Conservation (phyloP, 768 basidiomycete genomes). For the Lentinula raphanica region DNA sequence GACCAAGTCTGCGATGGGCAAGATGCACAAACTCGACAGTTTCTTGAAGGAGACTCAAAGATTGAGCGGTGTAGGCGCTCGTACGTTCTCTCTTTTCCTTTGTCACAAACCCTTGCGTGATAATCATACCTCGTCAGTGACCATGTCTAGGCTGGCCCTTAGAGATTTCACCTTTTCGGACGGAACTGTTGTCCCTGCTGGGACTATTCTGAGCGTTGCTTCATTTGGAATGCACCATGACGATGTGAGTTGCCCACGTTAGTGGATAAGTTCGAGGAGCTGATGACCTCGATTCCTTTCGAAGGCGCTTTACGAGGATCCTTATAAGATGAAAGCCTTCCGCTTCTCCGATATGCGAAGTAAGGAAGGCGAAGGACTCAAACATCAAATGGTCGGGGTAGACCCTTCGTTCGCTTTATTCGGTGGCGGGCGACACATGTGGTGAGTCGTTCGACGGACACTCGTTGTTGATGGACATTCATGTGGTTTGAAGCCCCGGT, state of each 20-base stretch:
- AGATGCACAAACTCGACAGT: conserved; percentile 39
- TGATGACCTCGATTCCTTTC: neutral
- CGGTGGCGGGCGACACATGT: conserved; percentile 15
- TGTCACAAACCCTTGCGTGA: neutral
- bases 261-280: too few relatives aligned
- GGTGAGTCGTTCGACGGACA: conserved; percentile 10
- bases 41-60: conserved; percentile 39
- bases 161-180: conserved; percentile 13
- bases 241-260: conserved; percentile 8
- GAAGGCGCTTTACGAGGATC: conserved; percentile 1
- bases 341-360: conserved; percentile 6
- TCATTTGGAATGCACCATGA: conserved; percentile 10
- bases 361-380: conserved; percentile 2
- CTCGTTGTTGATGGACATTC: neutral
- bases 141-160: conserved; percentile 10
- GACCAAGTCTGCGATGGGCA: conserved; percentile 34
- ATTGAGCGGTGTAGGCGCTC: conserved; percentile 19
- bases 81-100: conserved; percentile 12
- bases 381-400: conserved; percentile 12
- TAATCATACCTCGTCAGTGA: conserved; percentile 10
- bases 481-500: conserved; percentile 1
- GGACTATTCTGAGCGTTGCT: conserved; percentile 6
- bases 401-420: conserved; percentile 10
- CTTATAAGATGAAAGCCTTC: neutral
- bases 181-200: conserved; percentile 13